Base-by-base conservation (phyloP, 176 grass and related monocot genomes). In the Aegilops umbellulata region DNA sequence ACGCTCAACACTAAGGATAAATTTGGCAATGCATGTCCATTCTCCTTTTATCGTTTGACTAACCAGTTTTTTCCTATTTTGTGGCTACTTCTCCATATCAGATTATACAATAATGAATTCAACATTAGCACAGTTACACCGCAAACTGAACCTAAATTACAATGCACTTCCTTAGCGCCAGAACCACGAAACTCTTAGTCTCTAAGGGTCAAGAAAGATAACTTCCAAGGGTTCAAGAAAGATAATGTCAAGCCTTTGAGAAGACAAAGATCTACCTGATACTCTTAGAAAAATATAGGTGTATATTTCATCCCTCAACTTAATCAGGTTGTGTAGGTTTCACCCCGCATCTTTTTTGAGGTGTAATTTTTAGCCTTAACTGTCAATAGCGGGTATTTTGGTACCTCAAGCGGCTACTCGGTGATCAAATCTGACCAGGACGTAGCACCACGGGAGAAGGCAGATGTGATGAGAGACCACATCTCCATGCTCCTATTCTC, bases 1-100 rank as follows among this genome's bases (percentile, higher is more conserved):
- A 55, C 13, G 15, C 32, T 66, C 60, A 85, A 63, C 1, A 32
- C 22, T 61, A 69, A 38, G 66, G 8, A 38, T 69, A 19, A 20
- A 75, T 8, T 49, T 74, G 23, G 36, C 44, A 44, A 16, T 73
- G 38, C 38, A 73, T 46, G 12, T 74, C 70, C 14, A 73, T 73
- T 44, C 69, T 74, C 70, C 12, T 73, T 44, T 47, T 29, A 19
- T 49, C 23, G 26, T 74, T 49, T 74, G 3, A 14, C 72, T 75
- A 30, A 51, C 72, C 72, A 51, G 41, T 16, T 46, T 75, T 75
- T 72, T 75, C 42, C 72, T 51, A 75, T 75, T 75, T 51, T 51
- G 15, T 75, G 46, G 24, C 25, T 4, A 75, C 27, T 49, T 63
- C 19, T 75, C 26, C 72, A 20, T 51, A 30, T 8, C 42, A 51